phyloP scores from a whole-genome alignment of 2,329 filamentous ascomycete species.

The Diplocarpon rosae region DNA sequence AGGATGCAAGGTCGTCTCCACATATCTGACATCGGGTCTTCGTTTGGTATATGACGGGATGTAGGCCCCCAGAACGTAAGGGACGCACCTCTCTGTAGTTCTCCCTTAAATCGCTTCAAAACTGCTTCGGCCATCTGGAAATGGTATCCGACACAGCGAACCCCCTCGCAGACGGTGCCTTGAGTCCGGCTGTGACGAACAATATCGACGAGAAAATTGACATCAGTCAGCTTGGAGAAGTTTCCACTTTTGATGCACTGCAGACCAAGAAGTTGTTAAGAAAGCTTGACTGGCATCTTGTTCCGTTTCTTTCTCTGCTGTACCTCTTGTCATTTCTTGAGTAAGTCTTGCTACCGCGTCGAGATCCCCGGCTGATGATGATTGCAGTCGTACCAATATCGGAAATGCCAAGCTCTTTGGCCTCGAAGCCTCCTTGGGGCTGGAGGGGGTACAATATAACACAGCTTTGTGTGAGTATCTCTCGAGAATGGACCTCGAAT shows the following conservation, averaged over 20 bases:
- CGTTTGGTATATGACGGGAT: too few species aligned
- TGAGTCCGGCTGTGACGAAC: too few species aligned
- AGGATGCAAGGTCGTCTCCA: too few species aligned
- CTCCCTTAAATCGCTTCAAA: too few species aligned
- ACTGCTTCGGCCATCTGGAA: too few species aligned
- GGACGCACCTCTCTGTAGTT: too few species aligned
- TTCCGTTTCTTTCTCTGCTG: conserved; percentile 56
- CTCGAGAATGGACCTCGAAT: conserved; percentile 27
- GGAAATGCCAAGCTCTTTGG: conserved; percentile 45
- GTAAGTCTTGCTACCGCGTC: conserved; percentile 47
- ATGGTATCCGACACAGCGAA: too few species aligned
- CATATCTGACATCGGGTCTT: too few species aligned
- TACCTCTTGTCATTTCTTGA: conserved; percentile 40
- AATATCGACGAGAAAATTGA: too few species aligned
- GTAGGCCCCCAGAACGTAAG: too few species aligned
- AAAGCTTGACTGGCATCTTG: conserved; percentile 49
- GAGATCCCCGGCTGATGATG: background rate
- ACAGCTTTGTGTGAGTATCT: conserved; percentile 40
- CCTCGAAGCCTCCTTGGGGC: conserved; percentile 35
- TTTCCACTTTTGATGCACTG: conserved; percentile 2
- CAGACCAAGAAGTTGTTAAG: conserved; percentile 8
- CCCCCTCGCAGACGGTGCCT: too few species aligned
- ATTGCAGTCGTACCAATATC: conserved; percentile 40
- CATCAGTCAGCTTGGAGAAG: background rate
- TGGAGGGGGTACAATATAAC: conserved; percentile 51